phyloP scores from a whole-genome alignment of 768 basidiomycete species.

The Amanita phalloides region DNA sequence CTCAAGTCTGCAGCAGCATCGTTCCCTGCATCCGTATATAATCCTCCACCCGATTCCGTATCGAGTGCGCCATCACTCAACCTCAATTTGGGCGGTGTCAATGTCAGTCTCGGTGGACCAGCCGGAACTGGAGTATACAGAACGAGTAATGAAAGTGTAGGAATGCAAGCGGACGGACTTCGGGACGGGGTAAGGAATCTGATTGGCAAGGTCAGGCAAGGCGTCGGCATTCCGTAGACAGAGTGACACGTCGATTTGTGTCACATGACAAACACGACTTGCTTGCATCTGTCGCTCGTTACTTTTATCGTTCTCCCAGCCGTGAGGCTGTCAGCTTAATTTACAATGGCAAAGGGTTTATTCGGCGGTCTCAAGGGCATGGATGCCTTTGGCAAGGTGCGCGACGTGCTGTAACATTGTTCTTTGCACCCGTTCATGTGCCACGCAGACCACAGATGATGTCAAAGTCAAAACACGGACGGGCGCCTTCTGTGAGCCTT shows the following conservation, averaged over 20 bases:
- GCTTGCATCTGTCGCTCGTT: slow-evolving; percentile 11
- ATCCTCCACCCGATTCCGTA: slow-evolving; percentile 66
- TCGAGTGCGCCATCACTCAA: slow-evolving; percentile 74
- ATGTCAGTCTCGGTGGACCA: slow-evolving; percentile 86
- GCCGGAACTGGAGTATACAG: slow-evolving; percentile 79
- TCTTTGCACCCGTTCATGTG: neutral
- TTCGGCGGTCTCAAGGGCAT: slow-evolving; percentile 77
- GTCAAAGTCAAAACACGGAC: slow-evolving; percentile 98
- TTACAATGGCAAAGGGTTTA: slow-evolving; percentile 66
- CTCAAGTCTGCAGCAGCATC: slow-evolving; percentile 56
- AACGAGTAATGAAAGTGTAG: slow-evolving; percentile 60
- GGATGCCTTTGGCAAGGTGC: slow-evolving; percentile 98
- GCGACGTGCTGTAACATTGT: slow-evolving; percentile 6
- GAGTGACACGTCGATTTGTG: slow-evolving; percentile 14
- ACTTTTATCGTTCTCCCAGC: slow-evolving; percentile 15
- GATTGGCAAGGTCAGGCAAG: slow-evolving; percentile 82
- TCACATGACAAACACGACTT: slow-evolving; percentile 11
- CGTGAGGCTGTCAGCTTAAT: slow-evolving; percentile 24
- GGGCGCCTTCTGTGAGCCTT: slow-evolving; percentile 71
- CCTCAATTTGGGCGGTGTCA: slow-evolving; percentile 85
- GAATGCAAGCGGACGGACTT: slow-evolving; percentile 79
- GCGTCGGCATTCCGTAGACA: slow-evolving; percentile 35
- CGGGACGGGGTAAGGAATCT: slow-evolving; percentile 82
- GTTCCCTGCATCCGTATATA: slow-evolving; percentile 58
- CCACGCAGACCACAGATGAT: slow-evolving; percentile 85